These are phyloP conservation scores for Mrakia gelida DNA, from an alignment of 768 basidiomycete genomes.

Conservation along the genomic window DNA sequence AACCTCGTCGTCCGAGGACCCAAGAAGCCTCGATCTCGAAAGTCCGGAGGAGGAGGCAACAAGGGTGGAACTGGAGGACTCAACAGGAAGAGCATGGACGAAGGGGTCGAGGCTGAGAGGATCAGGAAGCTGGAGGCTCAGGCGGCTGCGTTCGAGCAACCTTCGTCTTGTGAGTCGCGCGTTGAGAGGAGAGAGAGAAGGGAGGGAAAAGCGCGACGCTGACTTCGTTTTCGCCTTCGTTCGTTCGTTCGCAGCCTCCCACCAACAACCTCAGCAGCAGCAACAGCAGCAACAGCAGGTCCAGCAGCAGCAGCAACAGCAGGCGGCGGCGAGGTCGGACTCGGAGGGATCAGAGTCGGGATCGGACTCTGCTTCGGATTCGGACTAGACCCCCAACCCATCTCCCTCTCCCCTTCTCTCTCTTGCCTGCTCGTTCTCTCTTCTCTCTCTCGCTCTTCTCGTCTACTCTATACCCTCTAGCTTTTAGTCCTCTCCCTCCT, in stretches of 20 bases:
- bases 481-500: neutral
- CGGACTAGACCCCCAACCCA: neutral
- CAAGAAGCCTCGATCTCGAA: constrained; percentile 35
- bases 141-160: constrained; percentile 56
- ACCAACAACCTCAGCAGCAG: neutral
- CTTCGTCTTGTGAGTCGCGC: neutral
- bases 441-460: neutral
- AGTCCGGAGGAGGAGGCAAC: constrained; percentile 33
- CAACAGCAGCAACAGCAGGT: neutral
- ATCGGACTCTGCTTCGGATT: constrained; percentile 19
- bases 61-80: constrained; percentile 65
- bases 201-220: neutral
- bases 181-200: neutral
- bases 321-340: neutral
- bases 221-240: neutral
- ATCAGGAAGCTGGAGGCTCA: constrained; percentile 57
- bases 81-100: constrained; percentile 94
- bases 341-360: constrained; percentile 17
- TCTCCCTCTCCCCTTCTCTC: neutral
- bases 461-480: neutral
- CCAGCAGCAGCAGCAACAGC: constrained; percentile 1
- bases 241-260: neutral
- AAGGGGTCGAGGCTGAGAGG: constrained; percentile 91
- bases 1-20: constrained; percentile 69
- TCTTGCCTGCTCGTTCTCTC: too few relatives aligned